Base-by-base conservation (phyloP, 2,329 filamentous ascomycete genomes). In the Stachybotrys echinatus region DNA sequence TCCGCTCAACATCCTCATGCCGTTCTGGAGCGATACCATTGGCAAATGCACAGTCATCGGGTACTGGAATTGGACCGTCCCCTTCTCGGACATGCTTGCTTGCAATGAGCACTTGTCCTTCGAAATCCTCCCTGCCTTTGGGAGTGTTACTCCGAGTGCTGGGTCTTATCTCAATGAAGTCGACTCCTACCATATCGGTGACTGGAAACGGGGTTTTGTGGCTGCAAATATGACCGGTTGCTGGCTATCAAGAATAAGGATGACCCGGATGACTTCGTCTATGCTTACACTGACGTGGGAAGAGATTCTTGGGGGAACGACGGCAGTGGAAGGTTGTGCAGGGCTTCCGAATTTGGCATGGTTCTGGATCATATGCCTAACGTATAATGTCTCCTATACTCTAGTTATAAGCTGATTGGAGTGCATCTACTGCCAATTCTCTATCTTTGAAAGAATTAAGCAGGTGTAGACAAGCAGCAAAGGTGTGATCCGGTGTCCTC, bases 121-220 rank as follows among this genome's bases (percentile, higher is more conserved):
- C 45, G 57, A 60, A 14, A 58, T 66, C 45, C 56, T 67, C 45
- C 63, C 65, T 10, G 58, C 57, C 45, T 56, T 72, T 7, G 64
- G 67, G 53, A 61, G 59, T 2, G 62, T 69, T 10, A 70, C 68
- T 0, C 68, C 70, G 3, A 65, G 64, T 3, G 64, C 64, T 3
- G 72, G 70, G 6, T 58, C 66, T 12, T 74, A 74, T 57, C 63
- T 73, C 65, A 76, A 74, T 54, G 74, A 79, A 62, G 72, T 68
- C 4, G 67, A 75, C 59, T 70, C 42, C 14, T 19, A n/a, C n/a
- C n/a, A 48, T 14, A 43, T 37, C 4, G 37, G 47, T 2, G 37
- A 52, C 47, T 52, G 47, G 50, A 45, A 48, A 27, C 6, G 27
- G 10, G 19, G 17, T 42, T 52, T 8, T 52, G 49, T 23, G 50